Evolutionary conservation across 73 alveolate species (phyloP).

Genomic region (Vitrella brassicaformis): DNA sequence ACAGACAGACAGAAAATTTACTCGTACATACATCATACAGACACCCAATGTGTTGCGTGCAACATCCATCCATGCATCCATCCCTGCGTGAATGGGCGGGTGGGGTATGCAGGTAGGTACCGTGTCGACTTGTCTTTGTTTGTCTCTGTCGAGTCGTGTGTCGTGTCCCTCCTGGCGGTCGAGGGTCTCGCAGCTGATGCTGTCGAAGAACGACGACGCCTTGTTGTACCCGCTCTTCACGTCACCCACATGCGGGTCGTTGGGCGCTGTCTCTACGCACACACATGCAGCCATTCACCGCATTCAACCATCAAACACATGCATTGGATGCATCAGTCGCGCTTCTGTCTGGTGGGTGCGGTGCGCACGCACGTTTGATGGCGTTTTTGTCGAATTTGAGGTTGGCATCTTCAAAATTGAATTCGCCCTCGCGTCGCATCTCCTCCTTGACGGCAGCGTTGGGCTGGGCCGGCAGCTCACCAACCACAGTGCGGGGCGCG

Average conservation of each 20-base stretch:
- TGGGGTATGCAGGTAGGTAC: no score
- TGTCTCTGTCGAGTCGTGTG: neutral
- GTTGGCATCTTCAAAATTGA: neutral
- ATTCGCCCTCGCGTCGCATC: neutral
- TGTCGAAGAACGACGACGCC: neutral
- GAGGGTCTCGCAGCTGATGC: neutral
- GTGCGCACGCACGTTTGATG: neutral
- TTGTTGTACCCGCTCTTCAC: neutral
- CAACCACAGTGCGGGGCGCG: neutral
- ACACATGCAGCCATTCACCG: neutral
- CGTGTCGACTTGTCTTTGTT: no score
- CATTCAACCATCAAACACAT: neutral
- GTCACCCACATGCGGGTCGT: neutral
- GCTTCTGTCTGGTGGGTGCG: no score
- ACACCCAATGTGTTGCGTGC: no score
- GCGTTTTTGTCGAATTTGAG: neutral
- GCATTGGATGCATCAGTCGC: neutral
- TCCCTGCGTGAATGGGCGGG: no score
- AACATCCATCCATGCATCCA: no score
- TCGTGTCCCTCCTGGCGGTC: neutral
- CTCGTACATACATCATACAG: no score
- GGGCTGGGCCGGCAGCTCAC: neutral
- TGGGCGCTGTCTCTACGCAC: neutral
- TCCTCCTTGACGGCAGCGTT: neutral
- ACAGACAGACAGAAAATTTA: no score